Evolutionary conservation across 371 early-diverging fungal genomes (phyloP).

Genomic region (Rhizopus sp.): DNA sequence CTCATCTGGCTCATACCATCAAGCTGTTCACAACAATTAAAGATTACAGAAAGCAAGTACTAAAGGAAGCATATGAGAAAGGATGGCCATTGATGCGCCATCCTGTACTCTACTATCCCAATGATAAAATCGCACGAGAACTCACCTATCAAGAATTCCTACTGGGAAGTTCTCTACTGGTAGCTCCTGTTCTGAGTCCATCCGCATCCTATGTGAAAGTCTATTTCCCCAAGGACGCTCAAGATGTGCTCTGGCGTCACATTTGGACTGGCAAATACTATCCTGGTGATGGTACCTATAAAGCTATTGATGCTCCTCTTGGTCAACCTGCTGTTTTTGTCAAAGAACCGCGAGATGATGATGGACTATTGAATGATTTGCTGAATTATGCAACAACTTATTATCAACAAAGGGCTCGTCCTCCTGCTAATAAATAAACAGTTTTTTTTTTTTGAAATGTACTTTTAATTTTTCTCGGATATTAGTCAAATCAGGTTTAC

Average conservation of each 20-base stretch:
- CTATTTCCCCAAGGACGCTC: slow-evolving; percentile 40
- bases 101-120: slow-evolving; percentile 52
- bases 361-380: slow-evolving; percentile 35
- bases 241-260: slow-evolving; percentile 41
- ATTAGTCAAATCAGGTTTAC: too few relatives aligned
- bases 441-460: not conserved
- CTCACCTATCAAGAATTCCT: slow-evolving; percentile 42
- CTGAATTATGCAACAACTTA: slow-evolving; percentile 37
- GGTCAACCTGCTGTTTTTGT: slow-evolving; percentile 51
- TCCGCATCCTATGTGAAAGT: slow-evolving; percentile 48
- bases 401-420: slow-evolving; percentile 17
- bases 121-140: slow-evolving; percentile 33
- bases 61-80: slow-evolving; percentile 48
- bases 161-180: slow-evolving; percentile 36
- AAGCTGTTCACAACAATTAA: slow-evolving; percentile 37
- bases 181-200: slow-evolving; percentile 39
- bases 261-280: slow-evolving; percentile 49
- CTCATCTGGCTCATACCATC: slow-evolving; percentile 41
- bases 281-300: slow-evolving; percentile 39
- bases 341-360: slow-evolving; percentile 47
- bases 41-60: slow-evolving; percentile 38
- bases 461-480: too few relatives aligned
- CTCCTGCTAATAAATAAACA: slow-evolving; percentile 8
- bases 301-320: slow-evolving; percentile 41
- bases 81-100: slow-evolving; percentile 58